Base-by-base conservation (phyloP, 345 rosid species). In the Sonneratia alba region DNA sequence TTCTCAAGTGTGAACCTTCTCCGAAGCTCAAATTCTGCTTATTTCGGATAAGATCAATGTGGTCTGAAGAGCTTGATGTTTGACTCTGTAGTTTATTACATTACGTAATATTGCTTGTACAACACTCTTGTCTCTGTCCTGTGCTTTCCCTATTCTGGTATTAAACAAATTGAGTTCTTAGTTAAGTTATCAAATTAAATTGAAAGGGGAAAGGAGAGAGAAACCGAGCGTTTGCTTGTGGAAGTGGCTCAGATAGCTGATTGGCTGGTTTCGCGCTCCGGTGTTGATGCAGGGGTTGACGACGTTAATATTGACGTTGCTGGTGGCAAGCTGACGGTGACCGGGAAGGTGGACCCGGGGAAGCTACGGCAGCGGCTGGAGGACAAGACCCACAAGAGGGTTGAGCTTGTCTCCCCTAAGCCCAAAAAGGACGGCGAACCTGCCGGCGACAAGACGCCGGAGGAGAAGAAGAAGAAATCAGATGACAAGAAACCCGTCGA, bases 361-460 rank as follows among this genome's bases (percentile, higher is more conserved):
- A 72, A 74, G 53, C 72, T 84, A 11, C 75, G 67, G 12, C 73
- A 81, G 48, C 51, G 66, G 75, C 47, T 84, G 61, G 87, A 81
- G 70, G 70, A 61, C 69, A 80, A 76, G 70, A 74, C 71, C 0
- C 69, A 73, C 75, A 81, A 73, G 80, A 74, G 72, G 70, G 78
- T 84, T 3, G 83, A 78, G 61, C 77, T 86, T 24, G 68, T 84
- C 63, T 81, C 87, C 10, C 80, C 77, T 27, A 74, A 22, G 51
- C 69, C 81, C 34, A 84, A 78, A 70, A 79, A 84, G 51, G 83
- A 80, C 8, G 51, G 51, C 51, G 51, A 13, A 47, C 6, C 15
- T 13, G 59, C 34, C 34, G 66, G 78, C 0, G 88, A 92, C 77
- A 84, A 87, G 79, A 81, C 77, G n/a, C 82, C 82, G 3, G 86